Evolutionary conservation across 1,284 basidiomycete species (phyloP), one percentile per base, ranked within the genome.

Genomic region (Somion occarium): DNA sequence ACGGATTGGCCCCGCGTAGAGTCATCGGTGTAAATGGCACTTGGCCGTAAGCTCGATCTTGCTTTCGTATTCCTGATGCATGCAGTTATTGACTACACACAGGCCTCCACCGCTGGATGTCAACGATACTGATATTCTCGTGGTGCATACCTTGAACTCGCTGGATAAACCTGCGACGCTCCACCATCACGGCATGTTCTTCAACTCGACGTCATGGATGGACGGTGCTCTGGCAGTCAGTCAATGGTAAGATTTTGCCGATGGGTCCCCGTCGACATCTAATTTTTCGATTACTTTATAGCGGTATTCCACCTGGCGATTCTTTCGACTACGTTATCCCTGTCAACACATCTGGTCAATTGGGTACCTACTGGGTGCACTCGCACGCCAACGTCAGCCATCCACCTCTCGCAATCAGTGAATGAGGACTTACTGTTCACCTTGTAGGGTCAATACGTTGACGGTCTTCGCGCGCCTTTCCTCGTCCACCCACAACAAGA

Each of bases 131-230:
- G 92, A 97, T 66, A 79, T 77, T 0, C 73, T 95, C 30, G 58
- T 86, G 23, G 74, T 97, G 0, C 93, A 97, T 65, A 80, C 84
- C 3, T 71, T 71, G 48, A 95, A 94, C 68, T 80, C 78, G 1
- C 70, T 95, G 46, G 80, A 85, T 44, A 64, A 72, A 23, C 72
- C 80, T 1, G 74, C 81, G 0, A 78, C 85, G 3, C 71, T 93
- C 19, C 92, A 95, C 66, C 85, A 92, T 60, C 92, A 98, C 71
- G 94, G 94, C 58, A 92, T 95, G 88, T 93, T 83, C 72, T 94
- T 96, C 74, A 94, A 93, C 69, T 76, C 79, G 9, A 80, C 88
- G 0, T 80, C 80, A 30, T 95, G 90, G 83, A 88, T 83, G 72
- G 95, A 98, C 67, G 95, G 95, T 38, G 93, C 95, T 1, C 69